A percentile compares a stretch with the other conserved stretches of the same genome.
phyloP scores from a whole-genome alignment of 2,329 filamentous ascomycete species.

The Aspergillus bombycis region DNA sequence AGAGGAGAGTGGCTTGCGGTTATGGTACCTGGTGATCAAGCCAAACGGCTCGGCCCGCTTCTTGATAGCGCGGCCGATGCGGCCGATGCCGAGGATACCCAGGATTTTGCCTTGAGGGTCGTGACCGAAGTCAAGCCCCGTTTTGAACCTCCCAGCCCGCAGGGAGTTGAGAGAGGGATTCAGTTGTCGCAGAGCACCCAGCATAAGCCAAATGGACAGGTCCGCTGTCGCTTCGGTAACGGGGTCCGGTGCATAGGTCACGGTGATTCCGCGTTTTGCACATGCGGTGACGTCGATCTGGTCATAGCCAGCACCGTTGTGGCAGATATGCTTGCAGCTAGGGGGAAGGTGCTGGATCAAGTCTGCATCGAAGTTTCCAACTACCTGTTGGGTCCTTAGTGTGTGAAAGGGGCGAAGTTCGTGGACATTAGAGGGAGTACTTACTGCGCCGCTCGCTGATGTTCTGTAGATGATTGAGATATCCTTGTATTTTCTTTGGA shows the following conservation, averaged over 20 bases:
- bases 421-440: no score
- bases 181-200: constrained; percentile 46
- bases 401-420: no score
- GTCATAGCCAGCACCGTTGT: constrained; percentile 53
- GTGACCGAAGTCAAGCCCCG: neutral
- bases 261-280: constrained; percentile 49
- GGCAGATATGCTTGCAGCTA: constrained; percentile 50
- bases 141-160: neutral
- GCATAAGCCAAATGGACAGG: constrained; percentile 54
- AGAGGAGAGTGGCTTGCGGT: constrained; percentile 39
- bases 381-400: neutral
- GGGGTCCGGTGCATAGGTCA: constrained; percentile 59
- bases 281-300: constrained; percentile 52
- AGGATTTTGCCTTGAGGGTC: neutral
- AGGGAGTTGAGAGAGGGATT: neutral
- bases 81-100: neutral
- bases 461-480: no score
- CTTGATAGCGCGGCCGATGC: neutral
- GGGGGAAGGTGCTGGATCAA: constrained; percentile 47
- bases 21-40: constrained; percentile 50
- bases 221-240: constrained; percentile 58
- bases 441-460: no score
- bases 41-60: neutral
- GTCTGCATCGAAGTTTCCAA: constrained; percentile 45
- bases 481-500: no score